Base-by-base conservation (phyloP, 805 yeast species). In the Jamesozyma hellenica region DNA sequence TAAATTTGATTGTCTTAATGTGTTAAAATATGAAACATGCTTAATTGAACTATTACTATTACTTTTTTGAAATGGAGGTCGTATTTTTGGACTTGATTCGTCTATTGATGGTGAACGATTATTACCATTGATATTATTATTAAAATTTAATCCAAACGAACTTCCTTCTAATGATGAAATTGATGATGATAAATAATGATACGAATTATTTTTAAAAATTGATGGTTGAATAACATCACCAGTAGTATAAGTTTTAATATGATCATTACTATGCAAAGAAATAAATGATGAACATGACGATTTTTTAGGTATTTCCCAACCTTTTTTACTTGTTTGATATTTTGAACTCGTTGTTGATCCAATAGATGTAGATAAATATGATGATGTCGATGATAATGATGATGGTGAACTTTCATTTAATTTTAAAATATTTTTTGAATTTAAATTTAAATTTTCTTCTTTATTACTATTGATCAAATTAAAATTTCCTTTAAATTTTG, bases 301-400 rank as follows among this genome's bases (percentile, higher is more conserved):
- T 48, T 57, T 37, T 44, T 53, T 29, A 1, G 71, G 70, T 3
- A 66, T 66, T 35, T 65, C 68, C 70, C 70, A 66, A 1, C 69
- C 70, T 21, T 52, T 51, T 17, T 48, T 48, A 2, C 56, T 43
- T 8, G 52, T 40, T 7, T 43, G 43, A 21, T 47, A 40, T 29
- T 36, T 42, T 13, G 48, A 44, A 13, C 38, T 34, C 16, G 16
- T 42, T 9, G 35, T 30, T 26, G 16, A 31, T 18, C 17, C 35
- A 15, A 11, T 29, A 21, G 32, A 12, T 4, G 41, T 31, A 4
- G 21, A 23, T 14, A 34, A 11, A 16, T 32, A 38, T 2, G 36
- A 19, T 11, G 35, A 33, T 12, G 18, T 7, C 3, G 41, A 38
- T 17, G 37, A 33, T 3, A 38, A 21, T 7, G 41, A 38, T 21